Base-by-base conservation (phyloP, 306 rosid genomes). In the Ormosia semicastrata region DNA sequence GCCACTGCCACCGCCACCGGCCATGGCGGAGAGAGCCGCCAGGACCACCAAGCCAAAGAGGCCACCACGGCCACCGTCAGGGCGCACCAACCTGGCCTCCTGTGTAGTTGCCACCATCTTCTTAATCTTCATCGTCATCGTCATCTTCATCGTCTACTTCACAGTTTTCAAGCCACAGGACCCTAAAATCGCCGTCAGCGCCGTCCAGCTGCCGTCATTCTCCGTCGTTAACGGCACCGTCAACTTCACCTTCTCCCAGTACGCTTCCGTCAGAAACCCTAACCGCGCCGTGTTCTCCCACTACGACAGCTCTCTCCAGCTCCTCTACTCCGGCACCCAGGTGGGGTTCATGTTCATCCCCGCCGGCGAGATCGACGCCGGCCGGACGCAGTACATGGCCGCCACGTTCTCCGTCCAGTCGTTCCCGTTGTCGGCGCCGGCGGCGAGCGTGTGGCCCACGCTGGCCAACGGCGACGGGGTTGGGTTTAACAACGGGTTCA, bases 311-410 rank as follows among this genome's bases (percentile, higher is more conserved):
- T 84, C 93, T 5, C 92, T 95, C 50, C 94, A 93, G 93, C 90
- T 95, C 40, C 78, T 95, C 89, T 92, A 95, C 87, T 86, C 90
- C 70, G 97, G 98, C 11, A 82, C 12, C 52, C 97, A 89, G 71
- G 92, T 95, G 54, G 99, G 99, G 1, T 95, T 95, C 94, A 88
- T 95, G 96, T 95, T 95, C 91, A 95, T 95, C 12, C 99, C 99
- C 52, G 98, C 99, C 79, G 97, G 96, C 4, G 76, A 85, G 81
- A 92, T 95, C 90, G 98, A 93, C 58, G 85, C 99, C 44, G 92
- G 96, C 0, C 84, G 83, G 50, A 95, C 99, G 1, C 92, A 90
- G 78, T 89, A 80, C 89, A 90, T 95, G 99, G 97, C 96, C 0
- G 99, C 98, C 7, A 92, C 95, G 1, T 95, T 95, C 75, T 76